phyloP scores from a whole-genome alignment of 495 filamentous ascomycete genomes.

The Thermothielavioides terrestris region DNA sequence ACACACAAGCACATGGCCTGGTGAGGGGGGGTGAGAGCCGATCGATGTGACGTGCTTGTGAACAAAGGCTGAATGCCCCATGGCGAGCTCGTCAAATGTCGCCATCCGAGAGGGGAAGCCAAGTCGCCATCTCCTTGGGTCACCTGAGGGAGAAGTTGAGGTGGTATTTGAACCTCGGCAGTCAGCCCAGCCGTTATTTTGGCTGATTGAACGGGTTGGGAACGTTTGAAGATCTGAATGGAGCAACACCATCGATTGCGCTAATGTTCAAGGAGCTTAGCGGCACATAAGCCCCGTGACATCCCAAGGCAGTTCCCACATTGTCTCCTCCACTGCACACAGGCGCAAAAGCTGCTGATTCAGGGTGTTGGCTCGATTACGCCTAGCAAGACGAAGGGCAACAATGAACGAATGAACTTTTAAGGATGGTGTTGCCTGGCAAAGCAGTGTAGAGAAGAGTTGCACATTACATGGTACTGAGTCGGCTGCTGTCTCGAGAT shows the following conservation, averaged over 20 bases:
- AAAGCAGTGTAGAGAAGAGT: no score
- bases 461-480: no score
- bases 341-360: no score
- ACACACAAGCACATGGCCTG: no score
- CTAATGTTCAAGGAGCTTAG: slow-evolving; percentile 1
- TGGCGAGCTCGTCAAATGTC: background rate
- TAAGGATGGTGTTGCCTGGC: no score
- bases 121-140: background rate
- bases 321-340: background rate
- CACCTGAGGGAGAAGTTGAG: background rate
- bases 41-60: background rate
- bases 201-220: background rate
- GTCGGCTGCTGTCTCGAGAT: no score
- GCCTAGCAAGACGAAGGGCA: no score
- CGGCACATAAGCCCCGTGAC: background rate
- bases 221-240: slow-evolving; percentile 14
- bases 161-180: background rate
- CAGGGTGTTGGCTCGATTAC: no score
- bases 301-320: background rate
- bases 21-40: no score
- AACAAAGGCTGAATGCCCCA: background rate
- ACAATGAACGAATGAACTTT: no score
- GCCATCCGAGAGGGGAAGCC: background rate
- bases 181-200: background rate
- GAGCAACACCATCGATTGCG: background rate